Conservation (phyloP, 805 yeast genomes). For the Starmerella scarabaei region DNA sequence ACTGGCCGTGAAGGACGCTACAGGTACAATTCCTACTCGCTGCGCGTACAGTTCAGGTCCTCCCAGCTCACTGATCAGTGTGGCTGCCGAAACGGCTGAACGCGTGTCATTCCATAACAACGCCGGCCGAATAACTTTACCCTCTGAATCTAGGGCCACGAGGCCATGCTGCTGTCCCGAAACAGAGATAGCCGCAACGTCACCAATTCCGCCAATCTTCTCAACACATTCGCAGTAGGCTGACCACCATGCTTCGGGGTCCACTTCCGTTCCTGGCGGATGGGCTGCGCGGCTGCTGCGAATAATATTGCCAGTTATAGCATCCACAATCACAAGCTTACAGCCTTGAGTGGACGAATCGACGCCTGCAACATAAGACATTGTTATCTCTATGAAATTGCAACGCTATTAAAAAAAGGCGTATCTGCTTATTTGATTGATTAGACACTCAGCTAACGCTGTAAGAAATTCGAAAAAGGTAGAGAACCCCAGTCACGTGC, state of each 20-base stretch:
- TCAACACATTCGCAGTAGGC: slow-evolving; percentile 17
- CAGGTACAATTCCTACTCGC: slow-evolving; percentile 22
- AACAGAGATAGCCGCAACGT: slow-evolving; percentile 19
- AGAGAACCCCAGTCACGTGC: too few species aligned
- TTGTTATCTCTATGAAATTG: too few species aligned
- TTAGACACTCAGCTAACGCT: background rate
- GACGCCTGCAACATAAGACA: slow-evolving; percentile 19
- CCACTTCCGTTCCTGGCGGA: slow-evolving; percentile 21
- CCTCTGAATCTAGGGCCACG: slow-evolving; percentile 16
- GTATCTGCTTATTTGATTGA: too few species aligned
- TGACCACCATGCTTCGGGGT: slow-evolving; percentile 20
- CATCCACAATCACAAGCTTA: slow-evolving; percentile 18
- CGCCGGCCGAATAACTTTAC: slow-evolving; percentile 20
- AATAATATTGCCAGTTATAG: slow-evolving; percentile 12
- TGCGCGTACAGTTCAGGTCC: slow-evolving; percentile 19
- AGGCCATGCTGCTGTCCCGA: slow-evolving; percentile 24
- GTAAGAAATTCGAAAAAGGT: background rate
- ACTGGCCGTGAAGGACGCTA: slow-evolving; percentile 22
- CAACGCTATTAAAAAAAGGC: too few species aligned
- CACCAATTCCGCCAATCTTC: slow-evolving; percentile 19
- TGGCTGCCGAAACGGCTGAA: slow-evolving; percentile 19
- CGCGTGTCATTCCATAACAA: slow-evolving; percentile 22
- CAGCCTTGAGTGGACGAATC: slow-evolving; percentile 24
- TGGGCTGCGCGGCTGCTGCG: slow-evolving; percentile 17
- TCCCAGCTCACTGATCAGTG: slow-evolving; percentile 19